A percentile compares a stretch with the other conserved stretches of the same genome.
Evolutionary conservation across 345 rosid species (phyloP).

Genomic region (Eucalyptus pauciflora): DNA sequence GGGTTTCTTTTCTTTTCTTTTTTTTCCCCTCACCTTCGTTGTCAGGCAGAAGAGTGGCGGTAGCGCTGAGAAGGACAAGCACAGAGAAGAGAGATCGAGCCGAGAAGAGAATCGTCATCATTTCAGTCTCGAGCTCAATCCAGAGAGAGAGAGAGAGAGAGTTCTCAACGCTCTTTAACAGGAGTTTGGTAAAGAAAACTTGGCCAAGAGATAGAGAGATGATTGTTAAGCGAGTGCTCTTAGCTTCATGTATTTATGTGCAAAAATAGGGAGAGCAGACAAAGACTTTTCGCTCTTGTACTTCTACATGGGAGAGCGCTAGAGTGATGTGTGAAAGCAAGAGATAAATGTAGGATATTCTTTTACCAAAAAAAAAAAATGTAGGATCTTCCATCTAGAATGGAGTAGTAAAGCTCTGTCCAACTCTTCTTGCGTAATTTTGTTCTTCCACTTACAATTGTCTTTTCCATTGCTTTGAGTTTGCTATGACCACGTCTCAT

Average conservation of each 20-base stretch:
- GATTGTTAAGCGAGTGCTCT: neutral
- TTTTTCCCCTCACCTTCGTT: neutral
- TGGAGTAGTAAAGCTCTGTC: neutral
- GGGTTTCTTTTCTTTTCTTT: neutral
- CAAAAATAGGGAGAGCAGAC: neutral
- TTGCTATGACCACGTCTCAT: neutral
- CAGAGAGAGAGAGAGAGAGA: neutral
- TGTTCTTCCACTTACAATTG: neutral
- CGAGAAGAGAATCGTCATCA: neutral
- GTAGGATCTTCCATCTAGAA: neutral
- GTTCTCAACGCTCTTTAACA: no score
- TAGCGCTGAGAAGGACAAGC: neutral
- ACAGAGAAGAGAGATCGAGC: neutral
- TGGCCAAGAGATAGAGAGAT: neutral
- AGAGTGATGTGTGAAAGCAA: neutral
- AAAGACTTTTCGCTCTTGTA: neutral
- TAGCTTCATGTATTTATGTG: neutral
- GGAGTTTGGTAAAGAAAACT: neutral
- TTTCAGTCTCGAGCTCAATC: neutral
- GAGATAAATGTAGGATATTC: neutral
- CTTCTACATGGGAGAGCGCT: neutral
- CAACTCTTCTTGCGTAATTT: no score
- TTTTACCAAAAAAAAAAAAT: no score
- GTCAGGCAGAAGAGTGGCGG: neutral
- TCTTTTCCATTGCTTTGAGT: neutral